Percentiles rank a stretch among this genome's conserved stretches.
These are phyloP conservation scores for Comarum palustre DNA, from an alignment of 306 rosid genomes.

Conservation along the genomic window DNA sequence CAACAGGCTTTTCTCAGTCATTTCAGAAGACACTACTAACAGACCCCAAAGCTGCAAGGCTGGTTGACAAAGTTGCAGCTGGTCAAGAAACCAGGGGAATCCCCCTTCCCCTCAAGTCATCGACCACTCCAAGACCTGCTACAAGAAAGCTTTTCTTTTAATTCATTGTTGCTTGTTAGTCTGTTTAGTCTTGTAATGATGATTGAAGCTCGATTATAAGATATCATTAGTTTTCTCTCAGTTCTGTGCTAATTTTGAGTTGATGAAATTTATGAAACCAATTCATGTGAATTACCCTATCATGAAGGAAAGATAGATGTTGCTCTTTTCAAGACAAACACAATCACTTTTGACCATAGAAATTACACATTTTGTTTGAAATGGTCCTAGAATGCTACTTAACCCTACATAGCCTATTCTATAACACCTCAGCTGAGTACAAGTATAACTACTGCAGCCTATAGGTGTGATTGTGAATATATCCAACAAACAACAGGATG, in stretches of 20 bases:
- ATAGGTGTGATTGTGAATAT: background rate
- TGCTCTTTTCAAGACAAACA: background rate
- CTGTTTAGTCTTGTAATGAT: conserved; percentile 34
- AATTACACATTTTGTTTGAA: background rate
- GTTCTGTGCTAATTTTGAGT: background rate
- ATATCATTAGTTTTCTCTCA: conserved; percentile 12
- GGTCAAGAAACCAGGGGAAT: conserved; percentile 63
- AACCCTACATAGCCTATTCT: no score
- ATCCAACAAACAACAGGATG: background rate
- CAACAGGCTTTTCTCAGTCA: conserved; percentile 91
- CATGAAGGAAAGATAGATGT: background rate
- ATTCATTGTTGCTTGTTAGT: background rate
- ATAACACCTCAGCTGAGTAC: background rate
- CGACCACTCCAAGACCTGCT: conserved; percentile 44
- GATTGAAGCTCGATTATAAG: conserved; percentile 34
- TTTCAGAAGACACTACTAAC: conserved; percentile 79
- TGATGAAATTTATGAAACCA: background rate
- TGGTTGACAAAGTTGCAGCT: conserved; percentile 52
- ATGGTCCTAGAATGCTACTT: background rate
- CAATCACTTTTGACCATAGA: background rate
- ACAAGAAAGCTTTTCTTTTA: conserved; percentile 75
- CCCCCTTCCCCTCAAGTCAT: conserved; percentile 45
- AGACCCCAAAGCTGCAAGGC: conserved; percentile 82
- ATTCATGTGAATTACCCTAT: background rate
- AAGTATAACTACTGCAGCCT: background rate